Evolutionary conservation across 2,329 filamentous ascomycete genomes (phyloP), one percentile per base, ranked within the genome.

Genomic region (Aspergillus viridinutans): DNA sequence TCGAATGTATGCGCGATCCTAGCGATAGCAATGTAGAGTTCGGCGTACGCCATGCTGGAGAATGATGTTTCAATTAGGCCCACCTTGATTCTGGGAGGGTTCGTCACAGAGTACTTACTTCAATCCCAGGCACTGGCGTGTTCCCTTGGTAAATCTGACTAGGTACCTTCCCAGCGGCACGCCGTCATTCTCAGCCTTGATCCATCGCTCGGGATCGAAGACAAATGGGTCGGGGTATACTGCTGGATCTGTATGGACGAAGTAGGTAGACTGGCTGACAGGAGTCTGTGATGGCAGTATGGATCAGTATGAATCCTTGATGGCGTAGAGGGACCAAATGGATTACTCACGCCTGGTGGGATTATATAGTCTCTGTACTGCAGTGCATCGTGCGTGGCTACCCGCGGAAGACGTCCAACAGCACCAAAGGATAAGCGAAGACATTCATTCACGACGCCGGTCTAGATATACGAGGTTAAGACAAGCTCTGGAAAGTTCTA

Each of bases 121-220:
- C 40, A 74, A 74, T 12, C 78, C 78, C 2, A 76, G 63, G 57
- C 78, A 81, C 61, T 73, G 72, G 20, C 78, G 65, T 1, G 67
- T 72, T 0, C 78, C 78, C 38, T 64, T 67, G 25, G 64, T 64
- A 54, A 77, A 76, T 0, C 68, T 58, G 9, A 74, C 64, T 7
- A 75, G 55, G 51, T 69, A 73, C 25, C 62, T 62, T 28, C 67
- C 59, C n/a, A 73, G 63, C 1, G 69, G 66, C 14, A 67, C 55
- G 3, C 70, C 70, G 12, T 62, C 59, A 20, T 66, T 60, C 9
- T 67, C 54, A 53, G 64, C 60, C 8, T 70, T 21, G 14, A 59
- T 59, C 66, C 71, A 75, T 50, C 72, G 63, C 23, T 73, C 71
- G 8, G 72, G 72, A 2, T 61, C 54, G 65, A 72, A 74, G 1